Base-by-base conservation (phyloP, 1,284 basidiomycete species). In the Waitea zeae region DNA sequence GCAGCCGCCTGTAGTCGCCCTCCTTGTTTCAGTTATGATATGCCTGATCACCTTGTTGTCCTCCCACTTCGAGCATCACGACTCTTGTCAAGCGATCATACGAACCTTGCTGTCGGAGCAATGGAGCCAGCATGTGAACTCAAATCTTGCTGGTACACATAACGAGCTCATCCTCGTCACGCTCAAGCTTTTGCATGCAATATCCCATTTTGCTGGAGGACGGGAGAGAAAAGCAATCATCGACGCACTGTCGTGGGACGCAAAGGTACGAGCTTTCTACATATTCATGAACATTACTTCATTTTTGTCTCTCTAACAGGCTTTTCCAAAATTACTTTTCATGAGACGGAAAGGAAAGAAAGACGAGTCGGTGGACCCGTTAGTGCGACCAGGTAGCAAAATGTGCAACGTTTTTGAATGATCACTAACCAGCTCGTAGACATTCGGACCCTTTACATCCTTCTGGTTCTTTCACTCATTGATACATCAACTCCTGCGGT, bases 211-310 rank as follows among this genome's bases (percentile, higher is more conserved):
- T 45, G 70, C 64, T 2, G 63, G 72, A 20, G 76, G 78, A 5
- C 53, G 60, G 17, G 79, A 83, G 39, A 61, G 65, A 33, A 74
- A 67, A 42, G 43, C 55, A 0, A 55, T 80, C 1, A 50, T 74
- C 18, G 80, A 83, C 35, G 55, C 56, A 0, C 78, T 83, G 48
- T 62, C 68, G 4, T 87, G 83, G 82, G 79, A 81, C 36, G 58
- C 63, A 20, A 86, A 83, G 60, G 80, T 75, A 38, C 4, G 45
- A 12, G 24, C 40, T 46, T 7, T 9, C 24, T 26, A 26, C 35
- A 4, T 17, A 20, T 22, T 3, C 20, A 6, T 31, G 12, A 11
- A 35, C 34, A 24, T 32, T 17, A 29, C 39, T 18, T 17, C 24
- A 30, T 17, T 15, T 12, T 31, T 41, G 37, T 31, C 30, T 33